A percentile compares a stretch with the other conserved stretches of the same genome.
These are phyloP conservation scores for Aspergillus sojae DNA, from an alignment of 2,329 filamentous ascomycete species.

Conservation along the genomic window DNA sequence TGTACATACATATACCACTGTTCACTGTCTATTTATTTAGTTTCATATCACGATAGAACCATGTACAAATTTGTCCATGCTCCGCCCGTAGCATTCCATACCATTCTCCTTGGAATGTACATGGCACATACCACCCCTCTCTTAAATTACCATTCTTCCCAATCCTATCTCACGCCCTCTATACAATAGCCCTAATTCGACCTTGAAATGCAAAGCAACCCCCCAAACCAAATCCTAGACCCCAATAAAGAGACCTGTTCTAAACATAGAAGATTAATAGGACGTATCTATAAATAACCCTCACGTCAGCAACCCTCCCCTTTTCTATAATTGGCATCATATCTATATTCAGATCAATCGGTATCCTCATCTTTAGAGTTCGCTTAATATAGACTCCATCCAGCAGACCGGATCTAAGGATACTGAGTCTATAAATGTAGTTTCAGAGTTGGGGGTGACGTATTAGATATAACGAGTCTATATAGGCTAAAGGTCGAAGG, in stretches of 20 bases:
- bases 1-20: constrained; percentile 15
- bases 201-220: neutral
- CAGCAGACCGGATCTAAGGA: neutral
- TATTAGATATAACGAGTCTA: neutral
- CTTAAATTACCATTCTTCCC: neutral
- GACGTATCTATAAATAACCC: neutral
- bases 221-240: neutral
- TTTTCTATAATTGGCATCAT: neutral
- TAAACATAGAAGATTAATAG: neutral
- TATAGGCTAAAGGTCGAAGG: neutral
- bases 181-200: neutral
- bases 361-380: neutral
- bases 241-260: neutral
- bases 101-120: neutral
- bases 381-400: neutral
- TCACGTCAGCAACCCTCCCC: neutral
- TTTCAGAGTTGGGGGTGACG: neutral
- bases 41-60: neutral
- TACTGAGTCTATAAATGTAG: neutral
- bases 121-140: neutral
- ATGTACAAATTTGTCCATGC: neutral
- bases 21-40: constrained; percentile 6
- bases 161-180: neutral
- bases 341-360: neutral
- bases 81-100: neutral